phyloP scores from a whole-genome alignment of 2,329 filamentous ascomycete genomes.

The Pseudogymnoascus sp. region DNA sequence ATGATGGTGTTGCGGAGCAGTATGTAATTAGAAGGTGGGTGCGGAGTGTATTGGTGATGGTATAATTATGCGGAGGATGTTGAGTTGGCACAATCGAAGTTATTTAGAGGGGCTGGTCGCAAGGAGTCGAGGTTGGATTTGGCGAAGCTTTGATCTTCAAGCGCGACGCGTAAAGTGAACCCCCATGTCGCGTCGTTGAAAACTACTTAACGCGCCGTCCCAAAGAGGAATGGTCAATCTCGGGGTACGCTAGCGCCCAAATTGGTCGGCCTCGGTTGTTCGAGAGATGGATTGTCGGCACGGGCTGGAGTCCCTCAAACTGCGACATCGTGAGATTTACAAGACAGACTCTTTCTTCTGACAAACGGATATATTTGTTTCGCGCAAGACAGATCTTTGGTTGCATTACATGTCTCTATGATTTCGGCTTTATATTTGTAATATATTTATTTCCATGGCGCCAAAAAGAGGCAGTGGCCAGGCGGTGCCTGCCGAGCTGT shows the following conservation, averaged over 20 bases:
- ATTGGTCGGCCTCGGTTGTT: conserved; percentile 5
- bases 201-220: conserved; percentile 3
- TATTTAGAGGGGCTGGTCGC: conserved; percentile 7
- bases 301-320: background rate
- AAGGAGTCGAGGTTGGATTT: conserved; percentile 6
- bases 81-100: background rate
- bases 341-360: background rate
- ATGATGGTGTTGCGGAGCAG: conserved; percentile 11
- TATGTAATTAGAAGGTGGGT: conserved; percentile 18
- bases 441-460: conserved; percentile 8
- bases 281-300: conserved; percentile 9
- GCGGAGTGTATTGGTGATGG: conserved; percentile 11
- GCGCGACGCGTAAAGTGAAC: conserved; percentile 10
- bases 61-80: conserved; percentile 3
- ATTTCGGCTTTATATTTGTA: conserved; percentile 1
- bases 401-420: conserved; percentile 6
- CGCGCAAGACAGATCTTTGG: background rate
- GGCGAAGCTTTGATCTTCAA: conserved; percentile 7
- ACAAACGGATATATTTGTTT: background rate
- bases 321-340: background rate
- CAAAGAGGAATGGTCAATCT: background rate
- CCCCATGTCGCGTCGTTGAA: conserved; percentile 4
- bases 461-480: conserved; percentile 38
- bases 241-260: conserved; percentile 2
- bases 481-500: conserved; percentile 71